These are phyloP conservation scores for Kwoniella sp. DNA, from an alignment of 768 basidiomycete genomes.

Conservation along the genomic window DNA sequence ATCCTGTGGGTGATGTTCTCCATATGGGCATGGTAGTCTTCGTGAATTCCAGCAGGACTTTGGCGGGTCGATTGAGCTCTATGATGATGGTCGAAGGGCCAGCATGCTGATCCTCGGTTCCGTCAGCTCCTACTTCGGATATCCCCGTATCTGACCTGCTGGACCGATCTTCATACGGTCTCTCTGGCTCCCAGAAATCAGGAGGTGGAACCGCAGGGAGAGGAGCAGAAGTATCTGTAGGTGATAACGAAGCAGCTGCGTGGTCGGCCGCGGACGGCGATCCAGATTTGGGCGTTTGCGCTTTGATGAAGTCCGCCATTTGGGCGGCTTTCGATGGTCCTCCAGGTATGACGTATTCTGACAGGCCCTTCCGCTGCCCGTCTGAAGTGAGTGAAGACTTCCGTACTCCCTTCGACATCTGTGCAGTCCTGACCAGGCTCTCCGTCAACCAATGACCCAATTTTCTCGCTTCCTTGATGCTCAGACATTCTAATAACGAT, in stretches of 20 bases:
- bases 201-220: slow-evolving; percentile 12
- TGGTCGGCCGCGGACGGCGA: not conserved
- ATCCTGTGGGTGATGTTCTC: slow-evolving; percentile 3
- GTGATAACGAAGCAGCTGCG: not conserved
- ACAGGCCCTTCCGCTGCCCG: not conserved
- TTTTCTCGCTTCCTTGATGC: slow-evolving; percentile 33
- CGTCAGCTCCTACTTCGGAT: slow-evolving; percentile 22
- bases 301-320: not conserved
- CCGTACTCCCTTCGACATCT: slow-evolving; percentile 1
- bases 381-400: not conserved
- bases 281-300: too few species aligned
- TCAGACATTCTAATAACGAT: slow-evolving; percentile 42
- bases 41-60: slow-evolving; percentile 40
- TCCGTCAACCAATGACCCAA: slow-evolving; percentile 51
- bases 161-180: slow-evolving; percentile 40
- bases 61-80: slow-evolving; percentile 30
- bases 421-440: slow-evolving; percentile 19
- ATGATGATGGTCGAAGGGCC: slow-evolving; percentile 27
- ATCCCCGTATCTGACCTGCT: slow-evolving; percentile 18
- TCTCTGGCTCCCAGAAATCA: slow-evolving; percentile 48
- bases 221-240: not conserved
- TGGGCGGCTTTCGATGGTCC: not conserved
- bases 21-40: slow-evolving; percentile 41
- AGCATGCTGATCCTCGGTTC: slow-evolving; percentile 14
- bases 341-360: not conserved